Evolutionary conservation across 805 yeast species (phyloP).

Genomic region (Maudiozyma bulderi): DNA sequence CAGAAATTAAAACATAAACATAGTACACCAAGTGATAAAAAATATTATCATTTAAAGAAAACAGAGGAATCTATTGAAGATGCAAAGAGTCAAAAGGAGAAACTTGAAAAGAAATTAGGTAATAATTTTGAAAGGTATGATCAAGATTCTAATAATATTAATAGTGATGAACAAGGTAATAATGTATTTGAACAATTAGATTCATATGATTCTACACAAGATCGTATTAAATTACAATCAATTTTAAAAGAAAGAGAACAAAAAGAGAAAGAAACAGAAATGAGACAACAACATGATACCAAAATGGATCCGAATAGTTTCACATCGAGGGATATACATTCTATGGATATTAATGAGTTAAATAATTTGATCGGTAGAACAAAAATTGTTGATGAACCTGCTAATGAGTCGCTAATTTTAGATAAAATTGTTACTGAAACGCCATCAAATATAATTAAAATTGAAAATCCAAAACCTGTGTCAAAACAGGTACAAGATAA

Average conservation of each 20-base stretch:
- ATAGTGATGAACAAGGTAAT: slow-evolving; percentile 18
- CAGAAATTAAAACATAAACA: slow-evolving; percentile 32
- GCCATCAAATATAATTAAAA: too few relatives aligned
- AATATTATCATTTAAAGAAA: slow-evolving; percentile 22
- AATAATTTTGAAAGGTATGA: slow-evolving; percentile 17
- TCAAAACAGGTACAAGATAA: not conserved
- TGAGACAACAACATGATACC: not conserved
- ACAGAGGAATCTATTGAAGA: slow-evolving; percentile 15
- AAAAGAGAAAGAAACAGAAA: not conserved
- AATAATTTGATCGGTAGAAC: slow-evolving; percentile 1
- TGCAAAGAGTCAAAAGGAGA: slow-evolving; percentile 10
- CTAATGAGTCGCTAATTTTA: too few relatives aligned
- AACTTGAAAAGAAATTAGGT: slow-evolving; percentile 12
- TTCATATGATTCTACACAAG: slow-evolving; percentile 1
- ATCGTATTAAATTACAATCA: slow-evolving; percentile 7
- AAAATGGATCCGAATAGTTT: not conserved
- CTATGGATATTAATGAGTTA: slow-evolving; percentile 2
- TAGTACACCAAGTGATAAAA: slow-evolving; percentile 30
- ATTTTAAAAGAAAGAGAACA: slow-evolving; percentile 4
- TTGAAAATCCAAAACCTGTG: not conserved
- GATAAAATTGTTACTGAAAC: too few relatives aligned
- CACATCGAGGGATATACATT: slow-evolving; percentile 1
- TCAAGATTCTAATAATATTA: slow-evolving; percentile 11
- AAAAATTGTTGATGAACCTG: not conserved
- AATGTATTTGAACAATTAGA: slow-evolving; percentile 8